Base-by-base conservation (phyloP, 2,329 filamentous ascomycete genomes). In the Achaetomium macrosporum region DNA sequence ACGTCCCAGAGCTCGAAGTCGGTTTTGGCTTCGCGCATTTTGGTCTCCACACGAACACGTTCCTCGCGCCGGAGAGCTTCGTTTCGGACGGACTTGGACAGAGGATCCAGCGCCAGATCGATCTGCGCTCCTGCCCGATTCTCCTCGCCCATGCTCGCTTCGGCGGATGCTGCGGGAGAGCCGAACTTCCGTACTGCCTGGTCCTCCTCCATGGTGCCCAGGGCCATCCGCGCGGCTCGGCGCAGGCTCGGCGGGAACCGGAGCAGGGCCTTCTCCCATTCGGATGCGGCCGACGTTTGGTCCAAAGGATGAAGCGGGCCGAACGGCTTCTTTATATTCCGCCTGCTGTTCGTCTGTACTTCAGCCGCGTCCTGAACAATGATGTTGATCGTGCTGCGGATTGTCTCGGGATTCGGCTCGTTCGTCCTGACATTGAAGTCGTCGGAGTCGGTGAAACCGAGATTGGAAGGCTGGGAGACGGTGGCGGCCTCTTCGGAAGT, bases 1-100 rank as follows among this genome's bases (percentile, higher is more conserved):
- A 85, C 67, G 7, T 79, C 66, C 85, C 87, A 90, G 10, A 90
- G 71, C 47, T 81, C 79, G 17, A 76, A 69, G 60, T 91, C 87
- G 0, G 80, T 80, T 53, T 71, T 60, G 16, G 83, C 83, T 2
- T 61, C 65, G 11, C 71, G 67, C 70, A 91, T 78, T 37, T 79
- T 62, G 6, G 60, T 57, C 56, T 80, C 76, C 9, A 89, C 74
- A 10, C 79, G 71, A 25, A 63, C 59, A 43, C 75, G 72, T 63
- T 85, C 82, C 7, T 69, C 59, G 10, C 67, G 63, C 10, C 76
- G 69, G 29, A 69, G 64, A 2, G 64, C 62, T 44, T 75, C 71
- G 19, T 72, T 64, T 52, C 75, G 70, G 3, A 70, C 64, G 51
- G 66, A 63, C 43, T 64, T 68, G 29, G 51, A 50, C 3, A 63